Percentiles rank a stretch among this genome's conserved stretches.
These are phyloP conservation scores for Dysphania ambrosioides DNA, from an alignment of 148 eudicot genomes.

Conservation along the genomic window DNA sequence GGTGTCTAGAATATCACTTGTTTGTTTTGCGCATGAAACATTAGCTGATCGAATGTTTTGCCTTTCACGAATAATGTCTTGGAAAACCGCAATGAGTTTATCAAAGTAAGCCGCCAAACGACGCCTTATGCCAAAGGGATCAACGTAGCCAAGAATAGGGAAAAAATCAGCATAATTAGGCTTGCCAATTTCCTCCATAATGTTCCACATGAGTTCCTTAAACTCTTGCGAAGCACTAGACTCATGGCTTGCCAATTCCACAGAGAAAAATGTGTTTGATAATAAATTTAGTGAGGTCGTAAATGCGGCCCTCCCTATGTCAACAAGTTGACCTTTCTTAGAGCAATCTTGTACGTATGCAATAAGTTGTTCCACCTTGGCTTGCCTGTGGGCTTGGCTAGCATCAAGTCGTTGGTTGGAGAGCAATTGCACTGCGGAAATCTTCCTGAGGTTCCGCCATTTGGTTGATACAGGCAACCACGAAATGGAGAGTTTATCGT, in stretches of 20 bases:
- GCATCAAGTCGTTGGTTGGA: background rate
- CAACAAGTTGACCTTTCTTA: background rate
- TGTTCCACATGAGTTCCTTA: background rate
- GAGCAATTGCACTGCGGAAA: background rate
- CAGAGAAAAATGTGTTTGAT: background rate
- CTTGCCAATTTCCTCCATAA: background rate
- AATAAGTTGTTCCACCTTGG: background rate
- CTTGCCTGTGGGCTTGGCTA: background rate
- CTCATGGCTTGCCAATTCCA: background rate
- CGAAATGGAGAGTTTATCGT: background rate
- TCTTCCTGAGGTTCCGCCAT: background rate
- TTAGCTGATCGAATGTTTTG: background rate
- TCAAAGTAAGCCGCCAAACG: constrained; percentile 1
- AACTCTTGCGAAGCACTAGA: background rate
- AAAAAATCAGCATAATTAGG: background rate
- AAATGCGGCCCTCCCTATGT: background rate
- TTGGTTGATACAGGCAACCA: background rate
- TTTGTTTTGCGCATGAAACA: background rate
- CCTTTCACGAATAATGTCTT: background rate
- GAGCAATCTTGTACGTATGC: background rate
- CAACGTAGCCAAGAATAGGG: background rate
- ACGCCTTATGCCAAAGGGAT: background rate
- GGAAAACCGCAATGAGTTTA: background rate
- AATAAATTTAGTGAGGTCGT: background rate
- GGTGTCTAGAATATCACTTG: background rate